phyloP scores from a whole-genome alignment of 306 rosid genomes.

The Oemleria cerasiformis region DNA sequence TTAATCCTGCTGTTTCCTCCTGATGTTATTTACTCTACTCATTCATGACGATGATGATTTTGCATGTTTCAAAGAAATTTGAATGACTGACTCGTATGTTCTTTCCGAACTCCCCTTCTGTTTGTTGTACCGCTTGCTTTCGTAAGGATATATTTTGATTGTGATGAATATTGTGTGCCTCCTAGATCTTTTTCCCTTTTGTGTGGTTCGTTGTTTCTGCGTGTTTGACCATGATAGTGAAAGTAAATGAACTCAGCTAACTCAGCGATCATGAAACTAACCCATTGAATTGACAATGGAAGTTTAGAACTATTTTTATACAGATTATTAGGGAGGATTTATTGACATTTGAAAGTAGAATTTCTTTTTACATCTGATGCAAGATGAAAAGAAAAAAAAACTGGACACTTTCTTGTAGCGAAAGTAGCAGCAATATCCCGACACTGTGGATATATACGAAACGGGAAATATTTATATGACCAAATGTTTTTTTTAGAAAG shows the following conservation, averaged over 20 bases:
- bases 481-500: neutral
- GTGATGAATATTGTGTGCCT: neutral
- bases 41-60: neutral
- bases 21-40: neutral
- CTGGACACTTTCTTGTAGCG: conserved; percentile 10
- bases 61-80: neutral
- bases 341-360: conserved; percentile 5
- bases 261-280: neutral
- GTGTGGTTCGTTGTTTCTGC: neutral
- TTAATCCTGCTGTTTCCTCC: neutral
- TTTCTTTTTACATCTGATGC: conserved; percentile 9
- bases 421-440: neutral
- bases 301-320: neutral
- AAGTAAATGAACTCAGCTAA: neutral
- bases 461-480: neutral
- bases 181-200: neutral
- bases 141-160: too few relatives aligned
- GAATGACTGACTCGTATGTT: neutral
- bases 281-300: neutral
- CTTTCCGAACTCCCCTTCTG: neutral
- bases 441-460: neutral
- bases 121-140: too few relatives aligned
- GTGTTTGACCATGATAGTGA: neutral
- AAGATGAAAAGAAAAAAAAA: neutral
- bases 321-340: neutral